phyloP scores from a whole-genome alignment of 352 stramenopile genomes.

The Aphanomyces astaci region DNA sequence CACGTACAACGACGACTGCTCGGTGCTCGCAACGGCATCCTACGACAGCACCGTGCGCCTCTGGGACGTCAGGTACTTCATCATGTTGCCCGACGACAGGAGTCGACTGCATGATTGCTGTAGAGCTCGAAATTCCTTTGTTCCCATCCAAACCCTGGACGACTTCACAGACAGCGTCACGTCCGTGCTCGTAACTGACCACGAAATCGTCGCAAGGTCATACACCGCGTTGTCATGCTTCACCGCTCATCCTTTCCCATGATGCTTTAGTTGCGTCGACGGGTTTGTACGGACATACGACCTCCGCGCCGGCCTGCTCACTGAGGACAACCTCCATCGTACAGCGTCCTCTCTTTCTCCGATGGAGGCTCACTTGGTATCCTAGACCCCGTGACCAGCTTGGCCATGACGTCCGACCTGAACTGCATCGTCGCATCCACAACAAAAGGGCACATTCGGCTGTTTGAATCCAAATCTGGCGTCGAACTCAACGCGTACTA shows the following conservation, averaged over 20 bases:
- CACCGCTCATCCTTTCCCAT: too few relatives aligned
- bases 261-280: constrained; percentile 83
- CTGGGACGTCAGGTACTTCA: constrained; percentile 71
- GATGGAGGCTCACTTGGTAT: not conserved
- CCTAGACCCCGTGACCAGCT: constrained; percentile 64
- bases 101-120: not conserved
- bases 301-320: constrained; percentile 45
- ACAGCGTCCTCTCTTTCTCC: not conserved
- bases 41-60: constrained; percentile 82
- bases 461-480: constrained; percentile 64
- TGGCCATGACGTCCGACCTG: constrained; percentile 62
- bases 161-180: constrained; percentile 87
- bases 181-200: constrained; percentile 56
- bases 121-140: constrained; percentile 62
- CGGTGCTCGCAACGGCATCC: constrained; percentile 74
- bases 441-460: constrained; percentile 28
- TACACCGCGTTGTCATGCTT: too few relatives aligned
- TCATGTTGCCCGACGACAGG: not conserved
- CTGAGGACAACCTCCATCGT: constrained; percentile 21
- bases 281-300: constrained; percentile 80
- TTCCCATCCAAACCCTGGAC: constrained; percentile 78
- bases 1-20: constrained; percentile 67
- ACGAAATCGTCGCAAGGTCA: constrained; percentile 81
- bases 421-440: constrained; percentile 59
- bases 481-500: constrained; percentile 66